A percentile compares a stretch with the other conserved stretches of the same genome.
These are phyloP conservation scores for Colletotrichum spaethianum DNA, from an alignment of 2,329 filamentous ascomycete species.

Conservation along the genomic window DNA sequence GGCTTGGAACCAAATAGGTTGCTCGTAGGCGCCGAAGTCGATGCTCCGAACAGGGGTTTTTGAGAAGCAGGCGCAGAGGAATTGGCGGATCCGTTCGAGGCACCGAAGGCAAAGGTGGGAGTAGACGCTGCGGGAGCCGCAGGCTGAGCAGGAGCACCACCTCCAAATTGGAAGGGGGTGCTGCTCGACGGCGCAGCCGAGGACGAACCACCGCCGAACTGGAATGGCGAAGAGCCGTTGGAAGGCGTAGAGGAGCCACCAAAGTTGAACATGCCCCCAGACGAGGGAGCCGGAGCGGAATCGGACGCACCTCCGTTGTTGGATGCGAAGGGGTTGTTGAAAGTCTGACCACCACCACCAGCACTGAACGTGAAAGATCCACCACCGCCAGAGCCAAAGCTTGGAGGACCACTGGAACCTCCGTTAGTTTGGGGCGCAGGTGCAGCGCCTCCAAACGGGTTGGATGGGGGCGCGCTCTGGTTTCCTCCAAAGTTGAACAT, in stretches of 20 bases:
- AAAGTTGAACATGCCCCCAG: conserved; percentile 56
- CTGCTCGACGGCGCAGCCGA: conserved; percentile 36
- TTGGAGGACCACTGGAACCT: conserved; percentile 44
- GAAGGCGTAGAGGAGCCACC: conserved; percentile 44
- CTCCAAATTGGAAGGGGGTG: conserved; percentile 42
- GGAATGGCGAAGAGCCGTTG: conserved; percentile 50
- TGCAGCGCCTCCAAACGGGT: conserved; percentile 34
- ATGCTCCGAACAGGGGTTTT: conserved; percentile 30
- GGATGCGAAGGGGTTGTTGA: conserved; percentile 59
- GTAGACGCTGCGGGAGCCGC: conserved; percentile 35
- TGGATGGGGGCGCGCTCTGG: conserved; percentile 41
- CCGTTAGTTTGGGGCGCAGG: conserved; percentile 34
- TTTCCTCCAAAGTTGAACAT: conserved; percentile 58
- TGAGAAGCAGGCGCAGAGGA: conserved; percentile 32
- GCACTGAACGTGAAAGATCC: conserved; percentile 44
- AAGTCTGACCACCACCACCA: conserved; percentile 45
- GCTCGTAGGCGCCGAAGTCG: conserved; percentile 31
- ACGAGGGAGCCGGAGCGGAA: conserved; percentile 43
- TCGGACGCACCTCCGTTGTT: conserved; percentile 45
- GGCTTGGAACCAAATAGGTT: conserved; percentile 43
- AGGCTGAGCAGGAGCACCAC: conserved; percentile 25
- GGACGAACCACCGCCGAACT: conserved; percentile 54
- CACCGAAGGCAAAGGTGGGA: conserved; percentile 45
- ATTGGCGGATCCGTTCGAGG: conserved; percentile 16
- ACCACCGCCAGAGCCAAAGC: conserved; percentile 48